Evolutionary conservation across 2,329 filamentous ascomycete genomes (phyloP).

Genomic region (Talaromyces sp.): DNA sequence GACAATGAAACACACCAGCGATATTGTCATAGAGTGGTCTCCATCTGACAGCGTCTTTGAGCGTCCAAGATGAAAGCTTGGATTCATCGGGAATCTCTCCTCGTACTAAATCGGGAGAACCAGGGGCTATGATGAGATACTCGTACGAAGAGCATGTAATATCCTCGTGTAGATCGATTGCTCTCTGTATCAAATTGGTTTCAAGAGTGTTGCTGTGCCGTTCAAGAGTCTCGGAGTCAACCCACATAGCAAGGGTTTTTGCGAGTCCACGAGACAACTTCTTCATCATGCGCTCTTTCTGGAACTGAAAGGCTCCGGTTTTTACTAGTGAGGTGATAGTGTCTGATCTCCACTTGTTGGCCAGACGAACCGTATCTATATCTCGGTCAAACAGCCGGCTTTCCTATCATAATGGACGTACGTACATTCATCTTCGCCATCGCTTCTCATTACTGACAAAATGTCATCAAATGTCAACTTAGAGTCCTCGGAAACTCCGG

Average conservation of each 20-base stretch:
- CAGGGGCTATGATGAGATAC: background rate
- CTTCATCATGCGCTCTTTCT: background rate
- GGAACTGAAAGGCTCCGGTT: background rate
- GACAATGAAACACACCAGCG: background rate
- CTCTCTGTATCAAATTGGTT: background rate
- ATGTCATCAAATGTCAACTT: background rate
- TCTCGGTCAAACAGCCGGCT: background rate
- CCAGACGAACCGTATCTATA: background rate
- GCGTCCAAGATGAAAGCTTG: background rate
- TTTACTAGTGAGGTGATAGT: background rate
- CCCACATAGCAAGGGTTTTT: background rate
- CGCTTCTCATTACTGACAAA: background rate
- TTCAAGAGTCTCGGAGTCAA: background rate
- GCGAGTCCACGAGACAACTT: background rate
- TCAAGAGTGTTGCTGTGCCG: background rate
- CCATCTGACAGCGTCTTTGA: background rate
- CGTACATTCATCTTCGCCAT: background rate
- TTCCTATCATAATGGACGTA: background rate
- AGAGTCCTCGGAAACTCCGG: background rate
- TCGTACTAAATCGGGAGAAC: background rate
- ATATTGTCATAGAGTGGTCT: background rate
- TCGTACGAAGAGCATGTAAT: background rate
- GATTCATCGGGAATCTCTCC: conserved; percentile 1
- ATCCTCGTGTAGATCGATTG: background rate
- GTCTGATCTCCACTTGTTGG: background rate